Evolutionary conservation across 192 early-diverging fungal species (phyloP), one percentile per base, ranked within the genome.

Genomic region (Coemansia sp.): DNA sequence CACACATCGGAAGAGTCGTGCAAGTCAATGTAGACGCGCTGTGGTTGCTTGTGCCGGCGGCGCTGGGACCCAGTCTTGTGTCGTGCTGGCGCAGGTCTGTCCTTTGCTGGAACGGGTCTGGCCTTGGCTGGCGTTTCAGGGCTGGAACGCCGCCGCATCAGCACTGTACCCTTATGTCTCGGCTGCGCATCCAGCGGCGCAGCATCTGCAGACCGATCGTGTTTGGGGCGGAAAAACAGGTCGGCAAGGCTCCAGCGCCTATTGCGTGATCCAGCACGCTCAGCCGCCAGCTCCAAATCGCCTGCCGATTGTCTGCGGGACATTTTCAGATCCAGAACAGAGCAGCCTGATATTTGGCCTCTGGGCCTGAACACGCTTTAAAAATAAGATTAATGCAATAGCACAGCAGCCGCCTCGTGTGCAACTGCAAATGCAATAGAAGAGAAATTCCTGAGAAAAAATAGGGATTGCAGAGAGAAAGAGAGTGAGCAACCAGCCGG

Each of bases 1-100:
- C 56, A 62, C 49, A 59, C 65, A 39, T 67, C 57, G 2, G 65
- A 67, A 16, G 65, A 53, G 57, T 68, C 71, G 43, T 16, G 47
- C 4, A 48, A 29, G 49, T 67, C 56, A 13, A 62, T 35, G 12
- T 18, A 24, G 19, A 58, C 45, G 38, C 57, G 57, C 20, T 16
- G 57, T 18, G 37, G 14, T 14, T 55, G 27, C 16, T 13, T 14
- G 8, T 3, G 23, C 14, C 3, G 54, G 16, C 27, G 23, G 14
- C 16, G 41, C 41, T 43, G 12, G 13, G 55, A n/a, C 19, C 32
- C 16, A 16, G 55, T 7, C 29, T 29, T 12, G n/a, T 29, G 24
- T 57, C 32, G 4, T 16, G 16, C 29, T 35, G 55, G 13, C 9
- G 32, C 12, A n/a, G 13, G 16, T 13, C 20, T 20, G 24, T 26